These are phyloP conservation scores for Sporopachydermia quercuum DNA, from an alignment of 805 yeast species.

Conservation along the genomic window DNA sequence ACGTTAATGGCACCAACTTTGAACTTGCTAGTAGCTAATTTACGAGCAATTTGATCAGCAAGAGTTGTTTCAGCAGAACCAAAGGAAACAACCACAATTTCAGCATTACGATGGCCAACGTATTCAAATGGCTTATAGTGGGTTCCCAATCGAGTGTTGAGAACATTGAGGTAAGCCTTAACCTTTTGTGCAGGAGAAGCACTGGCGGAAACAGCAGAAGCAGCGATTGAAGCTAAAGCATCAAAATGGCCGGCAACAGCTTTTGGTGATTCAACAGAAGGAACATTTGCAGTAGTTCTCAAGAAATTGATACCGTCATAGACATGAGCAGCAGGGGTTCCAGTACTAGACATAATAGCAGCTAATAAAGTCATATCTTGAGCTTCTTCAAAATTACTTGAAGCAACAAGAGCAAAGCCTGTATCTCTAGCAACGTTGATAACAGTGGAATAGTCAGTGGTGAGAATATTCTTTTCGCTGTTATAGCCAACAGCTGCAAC, in stretches of 20 bases:
- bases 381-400: conserved; percentile 45
- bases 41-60: conserved; percentile 29
- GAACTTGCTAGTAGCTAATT: conserved; percentile 18
- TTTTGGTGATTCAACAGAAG: conserved; percentile 23
- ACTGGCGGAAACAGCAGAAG: conserved; percentile 12
- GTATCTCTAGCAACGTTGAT: conserved; percentile 46
- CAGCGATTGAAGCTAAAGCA: conserved; percentile 20
- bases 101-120: conserved; percentile 45
- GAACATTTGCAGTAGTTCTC: conserved; percentile 27
- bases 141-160: conserved; percentile 43
- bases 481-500: conserved; percentile 70
- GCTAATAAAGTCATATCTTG: conserved; percentile 56
- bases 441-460: conserved; percentile 49
- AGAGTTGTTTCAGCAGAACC: conserved; percentile 56
- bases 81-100: conserved; percentile 66
- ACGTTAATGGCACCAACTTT: conserved; percentile 54
- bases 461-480: conserved; percentile 32
- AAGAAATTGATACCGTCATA: conserved; percentile 67
- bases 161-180: conserved; percentile 28
- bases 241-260: conserved; percentile 25
- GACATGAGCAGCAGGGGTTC: conserved; percentile 50
- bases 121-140: conserved; percentile 51
- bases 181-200: conserved; percentile 24
- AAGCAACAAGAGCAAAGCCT: conserved; percentile 54
- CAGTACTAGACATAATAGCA: conserved; percentile 39